Evolutionary conservation across 2,329 filamentous ascomycete species (phyloP).

Genomic region (Diaporthe vaccinii): DNA sequence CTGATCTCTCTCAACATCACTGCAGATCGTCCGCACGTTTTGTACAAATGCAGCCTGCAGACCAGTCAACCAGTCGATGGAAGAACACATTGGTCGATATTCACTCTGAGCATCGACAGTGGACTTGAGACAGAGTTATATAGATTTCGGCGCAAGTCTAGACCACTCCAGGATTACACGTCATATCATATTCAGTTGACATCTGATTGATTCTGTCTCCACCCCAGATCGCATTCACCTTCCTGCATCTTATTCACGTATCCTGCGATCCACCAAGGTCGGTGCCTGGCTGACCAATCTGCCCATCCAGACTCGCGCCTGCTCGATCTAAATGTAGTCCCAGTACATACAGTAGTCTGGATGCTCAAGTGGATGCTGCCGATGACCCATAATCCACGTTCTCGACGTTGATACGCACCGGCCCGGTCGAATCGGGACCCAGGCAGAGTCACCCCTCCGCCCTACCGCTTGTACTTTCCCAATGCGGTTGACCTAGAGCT

Average conservation of each 20-base stretch:
- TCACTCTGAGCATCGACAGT: background rate
- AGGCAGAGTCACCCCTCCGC: background rate
- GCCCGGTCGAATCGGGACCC: background rate
- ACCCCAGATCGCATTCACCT: conserved; percentile 16
- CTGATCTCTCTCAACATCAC: background rate
- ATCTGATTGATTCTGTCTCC: background rate
- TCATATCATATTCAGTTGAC: background rate
- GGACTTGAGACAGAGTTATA: background rate
- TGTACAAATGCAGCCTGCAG: background rate
- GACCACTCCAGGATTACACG: background rate
- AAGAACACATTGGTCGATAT: background rate
- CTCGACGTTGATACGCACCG: background rate
- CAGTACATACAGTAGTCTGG: background rate
- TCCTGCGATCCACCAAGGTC: background rate
- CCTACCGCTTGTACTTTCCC: conserved; percentile 38
- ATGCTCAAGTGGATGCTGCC: background rate
- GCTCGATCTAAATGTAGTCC: background rate
- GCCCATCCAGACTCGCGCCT: background rate
- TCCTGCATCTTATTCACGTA: background rate
- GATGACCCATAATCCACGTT: background rate
- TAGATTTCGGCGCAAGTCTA: background rate
- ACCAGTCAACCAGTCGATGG: background rate
- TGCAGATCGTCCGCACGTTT: no score
- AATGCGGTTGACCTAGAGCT: background rate
- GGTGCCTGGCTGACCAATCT: background rate